Conservation (phyloP, 495 filamentous ascomycete species). For the Xylaria flabelliformis region DNA sequence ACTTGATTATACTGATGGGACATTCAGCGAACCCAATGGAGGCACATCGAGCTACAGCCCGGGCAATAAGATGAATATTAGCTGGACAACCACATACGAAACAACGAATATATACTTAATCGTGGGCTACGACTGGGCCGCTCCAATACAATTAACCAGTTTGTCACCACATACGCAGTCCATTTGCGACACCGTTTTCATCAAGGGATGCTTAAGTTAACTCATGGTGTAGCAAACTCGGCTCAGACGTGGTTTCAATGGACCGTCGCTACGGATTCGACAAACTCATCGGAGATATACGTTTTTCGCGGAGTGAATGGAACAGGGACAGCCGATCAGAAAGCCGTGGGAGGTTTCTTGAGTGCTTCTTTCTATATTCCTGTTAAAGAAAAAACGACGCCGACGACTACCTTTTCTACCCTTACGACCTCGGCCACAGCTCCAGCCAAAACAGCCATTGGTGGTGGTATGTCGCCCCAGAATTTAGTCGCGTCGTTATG, state of each 20-base stretch:
- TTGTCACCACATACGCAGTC: conserved; percentile 15
- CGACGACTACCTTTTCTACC: conserved; percentile 26
- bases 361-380: conserved; percentile 35
- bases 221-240: conserved; percentile 28
- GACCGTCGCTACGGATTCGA: conserved; percentile 32
- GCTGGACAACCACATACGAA: conserved; percentile 36
- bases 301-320: conserved; percentile 34
- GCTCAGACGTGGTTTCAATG: conserved; percentile 34
- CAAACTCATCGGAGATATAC: conserved; percentile 36
- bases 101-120: conserved; percentile 38
- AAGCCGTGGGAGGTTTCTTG: conserved; percentile 32
- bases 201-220: background rate
- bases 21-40: conserved; percentile 32
- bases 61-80: conserved; percentile 35
- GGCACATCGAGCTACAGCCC: conserved; percentile 26
- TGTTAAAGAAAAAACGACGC: conserved; percentile 22
- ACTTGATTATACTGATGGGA: conserved; percentile 28
- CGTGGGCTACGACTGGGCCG: conserved; percentile 28
- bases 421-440: conserved; percentile 18
- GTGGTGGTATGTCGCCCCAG: background rate
- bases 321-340: conserved; percentile 28
- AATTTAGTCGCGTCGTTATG: background rate
- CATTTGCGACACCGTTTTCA: background rate
- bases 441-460: background rate
- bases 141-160: conserved; percentile 32